Evolutionary conservation across 331 rosid species (phyloP).

Genomic region (Acacia pycnantha): DNA sequence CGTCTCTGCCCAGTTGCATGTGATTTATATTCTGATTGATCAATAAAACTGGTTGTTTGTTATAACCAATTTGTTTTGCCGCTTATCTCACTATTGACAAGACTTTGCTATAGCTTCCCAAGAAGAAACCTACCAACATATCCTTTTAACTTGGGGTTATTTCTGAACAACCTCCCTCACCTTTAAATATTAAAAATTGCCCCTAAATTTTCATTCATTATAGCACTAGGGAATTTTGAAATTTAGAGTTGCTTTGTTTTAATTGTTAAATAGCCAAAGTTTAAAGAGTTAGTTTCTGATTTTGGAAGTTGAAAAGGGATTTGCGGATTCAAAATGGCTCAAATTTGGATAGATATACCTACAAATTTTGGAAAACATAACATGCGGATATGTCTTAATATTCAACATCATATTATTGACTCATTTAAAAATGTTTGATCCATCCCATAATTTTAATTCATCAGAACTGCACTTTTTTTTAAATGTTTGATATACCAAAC

Average conservation of each 20-base stretch:
- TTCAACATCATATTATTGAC: background rate
- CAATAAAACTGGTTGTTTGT: background rate
- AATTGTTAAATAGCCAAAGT: background rate
- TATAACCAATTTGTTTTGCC: conserved; percentile 18
- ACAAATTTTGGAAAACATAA: background rate
- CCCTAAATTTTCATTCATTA: background rate
- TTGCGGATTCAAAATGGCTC: background rate
- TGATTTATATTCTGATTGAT: background rate
- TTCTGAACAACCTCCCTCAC: background rate
- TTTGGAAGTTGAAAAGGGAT: background rate
- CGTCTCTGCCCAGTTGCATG: background rate
- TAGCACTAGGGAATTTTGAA: background rate
- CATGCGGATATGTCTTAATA: background rate
- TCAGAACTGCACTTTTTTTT: too few species aligned
- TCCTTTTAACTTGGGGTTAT: background rate
- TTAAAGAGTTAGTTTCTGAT: background rate
- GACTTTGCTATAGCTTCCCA: background rate
- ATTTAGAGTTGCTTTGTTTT: background rate
- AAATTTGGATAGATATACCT: background rate
- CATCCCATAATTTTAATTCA: background rate
- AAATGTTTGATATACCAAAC: background rate
- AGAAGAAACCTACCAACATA: background rate
- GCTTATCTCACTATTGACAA: background rate
- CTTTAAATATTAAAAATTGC: background rate
- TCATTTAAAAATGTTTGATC: background rate